Conservation (phyloP, 1,139 yeast genomes). For the Taphrina confusa region DNA sequence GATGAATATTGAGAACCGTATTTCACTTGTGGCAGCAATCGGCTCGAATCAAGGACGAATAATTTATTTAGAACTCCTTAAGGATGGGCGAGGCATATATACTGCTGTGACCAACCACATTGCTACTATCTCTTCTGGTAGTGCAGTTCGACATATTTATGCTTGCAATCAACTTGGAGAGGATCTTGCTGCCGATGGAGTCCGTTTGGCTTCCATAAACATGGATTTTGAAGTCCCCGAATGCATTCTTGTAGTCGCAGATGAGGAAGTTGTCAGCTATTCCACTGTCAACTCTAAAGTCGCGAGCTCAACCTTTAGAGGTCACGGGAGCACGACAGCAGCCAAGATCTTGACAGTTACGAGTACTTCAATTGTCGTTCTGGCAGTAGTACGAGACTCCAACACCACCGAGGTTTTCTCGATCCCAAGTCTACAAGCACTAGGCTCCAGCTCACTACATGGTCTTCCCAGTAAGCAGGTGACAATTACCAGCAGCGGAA, state of each 20-base stretch:
- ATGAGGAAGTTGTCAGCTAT: constrained; percentile 7
- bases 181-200: constrained; percentile 3
- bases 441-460: not conserved
- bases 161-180: constrained; percentile 19
- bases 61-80: constrained; percentile 65
- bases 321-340: not conserved
- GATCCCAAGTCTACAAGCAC: constrained; percentile 15
- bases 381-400: not conserved
- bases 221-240: constrained; percentile 17
- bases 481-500: not conserved
- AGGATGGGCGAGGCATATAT: constrained; percentile 69
- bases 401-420: constrained; percentile 15
- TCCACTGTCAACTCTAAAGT: constrained; percentile 13
- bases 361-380: not conserved
- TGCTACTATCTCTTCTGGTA: not conserved
- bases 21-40: constrained; percentile 59
- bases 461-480: not conserved
- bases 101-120: constrained; percentile 47
- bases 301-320: not conserved
- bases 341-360: constrained; percentile 9
- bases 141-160: not conserved
- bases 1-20: constrained; percentile 52
- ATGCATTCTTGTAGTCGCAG: constrained; percentile 29
- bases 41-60: constrained; percentile 84
- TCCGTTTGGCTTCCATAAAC: constrained; percentile 12